Base-by-base conservation (phyloP, 2,329 filamentous ascomycete genomes). In the Phyllosticta citribraziliensis region DNA sequence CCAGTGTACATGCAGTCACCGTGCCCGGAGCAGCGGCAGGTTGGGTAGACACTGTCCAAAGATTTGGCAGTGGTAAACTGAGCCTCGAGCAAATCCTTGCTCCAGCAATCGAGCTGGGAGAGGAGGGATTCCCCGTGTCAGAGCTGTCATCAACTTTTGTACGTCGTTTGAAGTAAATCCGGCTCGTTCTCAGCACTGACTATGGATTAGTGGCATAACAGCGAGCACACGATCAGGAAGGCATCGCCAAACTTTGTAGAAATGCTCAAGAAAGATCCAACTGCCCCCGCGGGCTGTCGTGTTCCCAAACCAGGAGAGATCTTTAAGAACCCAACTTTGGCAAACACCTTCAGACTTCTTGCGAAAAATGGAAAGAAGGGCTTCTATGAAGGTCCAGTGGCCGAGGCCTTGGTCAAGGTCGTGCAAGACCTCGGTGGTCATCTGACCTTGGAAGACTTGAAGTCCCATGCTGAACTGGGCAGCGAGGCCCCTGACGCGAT, bases 11-110 rank as follows among this genome's bases (percentile, higher is more conserved):
- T 70, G 82, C 91, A 10, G 89, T 91, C 0, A 96, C 92, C 1
- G 87, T 94, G 0, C 94, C 94, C 0, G 94, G 94, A 5, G 92
- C 94, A 1, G 85, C 94, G 0, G 94, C 91, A 0, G 94, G 93
- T 0, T 99, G 94, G 94, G 86, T 89, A 24, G 94, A 99, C 73
- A 87, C 88, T 0, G 81, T 97, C 0, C 87, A 92, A 74, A 85
- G 84, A 59, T 96, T 97, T 70, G 94, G 94, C 17, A 97, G 92
- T 72, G 90, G 91, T 2, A 95, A 88, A 70, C 68, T 97, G 14
- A 84, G 79, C 9, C 67, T 97, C 75, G 83, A 84, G 66, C 85
- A 95, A 68, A 86, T 97, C 62, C 78, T 99, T 11, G 81, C 78
- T 5, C 93, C 94, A 0, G 94, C 91, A 0, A 92, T 96, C 64